Percentiles rank a stretch among this genome's conserved stretches.
These are phyloP conservation scores for Dactylellina sp. DNA, from an alignment of 2,329 filamentous ascomycete species.

Conservation along the genomic window DNA sequence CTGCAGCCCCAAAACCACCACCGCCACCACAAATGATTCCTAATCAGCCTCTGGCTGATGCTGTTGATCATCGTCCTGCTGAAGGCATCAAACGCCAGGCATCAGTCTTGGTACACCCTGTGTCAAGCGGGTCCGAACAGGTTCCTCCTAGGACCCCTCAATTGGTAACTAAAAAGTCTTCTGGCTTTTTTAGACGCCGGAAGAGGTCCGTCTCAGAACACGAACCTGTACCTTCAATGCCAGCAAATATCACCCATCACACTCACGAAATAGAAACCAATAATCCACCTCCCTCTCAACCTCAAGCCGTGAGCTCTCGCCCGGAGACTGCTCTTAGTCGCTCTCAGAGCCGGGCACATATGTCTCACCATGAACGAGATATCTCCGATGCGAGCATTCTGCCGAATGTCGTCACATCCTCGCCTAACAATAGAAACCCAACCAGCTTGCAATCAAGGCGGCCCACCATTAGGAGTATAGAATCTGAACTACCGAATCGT, in stretches of 20 bases:
- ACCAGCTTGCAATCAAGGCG: constrained; percentile 36
- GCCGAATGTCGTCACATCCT: constrained; percentile 36
- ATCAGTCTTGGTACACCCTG: constrained; percentile 40
- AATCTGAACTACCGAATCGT: constrained; percentile 53
- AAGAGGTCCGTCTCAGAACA: constrained; percentile 87
- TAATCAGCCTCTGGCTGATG: constrained; percentile 35
- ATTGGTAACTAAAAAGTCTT: constrained; percentile 79
- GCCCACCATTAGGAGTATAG: constrained; percentile 53
- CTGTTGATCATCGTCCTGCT: constrained; percentile 13
- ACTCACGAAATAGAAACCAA: constrained; percentile 81
- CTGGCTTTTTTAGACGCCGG: constrained; percentile 90
- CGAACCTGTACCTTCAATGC: constrained; percentile 71
- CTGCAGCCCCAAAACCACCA: constrained; percentile 47
- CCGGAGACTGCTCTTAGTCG: constrained; percentile 42
- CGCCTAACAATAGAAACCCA: constrained; percentile 35
- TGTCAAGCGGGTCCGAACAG: constrained; percentile 65
- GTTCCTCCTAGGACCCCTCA: constrained; percentile 63
- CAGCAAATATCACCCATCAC: constrained; percentile 62
- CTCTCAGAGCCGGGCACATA: constrained; percentile 37
- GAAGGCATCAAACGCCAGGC: constrained; percentile 57
- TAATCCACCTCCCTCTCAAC: constrained; percentile 79
- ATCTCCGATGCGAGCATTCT: constrained; percentile 35
- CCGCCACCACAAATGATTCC: constrained; percentile 53
- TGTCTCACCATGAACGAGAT: constrained; percentile 43
- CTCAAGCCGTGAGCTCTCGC: constrained; percentile 28